Evolutionary conservation across 139 green algal species (phyloP).

Genomic region (Pleodorina starrii): DNA sequence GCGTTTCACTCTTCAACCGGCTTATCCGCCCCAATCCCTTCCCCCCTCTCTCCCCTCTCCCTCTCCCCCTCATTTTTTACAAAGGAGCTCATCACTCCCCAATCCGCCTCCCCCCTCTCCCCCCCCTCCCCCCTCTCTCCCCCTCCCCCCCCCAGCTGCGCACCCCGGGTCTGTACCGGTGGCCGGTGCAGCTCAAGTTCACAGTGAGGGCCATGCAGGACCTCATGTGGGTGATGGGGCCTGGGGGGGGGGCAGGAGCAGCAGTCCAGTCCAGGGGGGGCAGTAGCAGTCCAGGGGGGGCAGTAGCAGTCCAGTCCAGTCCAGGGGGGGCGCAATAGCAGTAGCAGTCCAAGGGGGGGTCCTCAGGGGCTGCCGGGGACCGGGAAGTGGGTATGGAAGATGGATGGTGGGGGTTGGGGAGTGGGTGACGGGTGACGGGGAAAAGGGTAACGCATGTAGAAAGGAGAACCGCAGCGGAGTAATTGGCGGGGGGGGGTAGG

Average conservation of each 20-base stretch:
- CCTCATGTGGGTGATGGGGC: slow-evolving; percentile 33
- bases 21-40: not conserved
- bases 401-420: too few relatives aligned
- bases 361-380: too few relatives aligned
- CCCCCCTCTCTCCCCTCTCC: not conserved
- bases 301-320: too few relatives aligned
- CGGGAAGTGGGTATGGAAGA: too few relatives aligned
- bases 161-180: slow-evolving; percentile 59
- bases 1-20: too few relatives aligned
- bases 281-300: too few relatives aligned
- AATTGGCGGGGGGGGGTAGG: not conserved
- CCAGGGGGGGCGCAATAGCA: too few relatives aligned
- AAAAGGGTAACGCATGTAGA: too few relatives aligned
- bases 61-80: not conserved
- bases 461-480: too few relatives aligned
- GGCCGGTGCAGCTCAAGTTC: slow-evolving; percentile 65
- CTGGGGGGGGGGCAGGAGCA: not conserved
- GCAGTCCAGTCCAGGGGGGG: too few relatives aligned
- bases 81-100: not conserved
- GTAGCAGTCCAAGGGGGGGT: too few relatives aligned
- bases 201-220: not conserved
- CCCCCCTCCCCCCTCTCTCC: not conserved
- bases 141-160: slow-evolving; percentile 34
- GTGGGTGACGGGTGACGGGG: too few relatives aligned
- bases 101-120: not conserved